These are phyloP conservation scores for Paecilomyces formosus DNA, from an alignment of 2,329 filamentous ascomycete genomes.

Conservation along the genomic window DNA sequence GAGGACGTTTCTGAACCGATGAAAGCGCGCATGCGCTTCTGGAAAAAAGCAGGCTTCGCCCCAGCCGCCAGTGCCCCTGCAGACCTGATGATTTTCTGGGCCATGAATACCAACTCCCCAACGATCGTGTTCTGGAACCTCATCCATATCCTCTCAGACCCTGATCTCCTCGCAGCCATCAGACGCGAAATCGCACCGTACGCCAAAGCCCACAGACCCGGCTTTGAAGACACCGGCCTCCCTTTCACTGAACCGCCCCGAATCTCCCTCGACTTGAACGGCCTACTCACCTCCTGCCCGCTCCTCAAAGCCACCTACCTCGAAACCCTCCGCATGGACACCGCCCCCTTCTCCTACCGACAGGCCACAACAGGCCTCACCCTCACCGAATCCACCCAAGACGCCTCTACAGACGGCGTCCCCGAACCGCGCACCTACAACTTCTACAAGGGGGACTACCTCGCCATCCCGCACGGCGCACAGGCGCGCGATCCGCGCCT, in stretches of 20 bases:
- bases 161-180: constrained; percentile 33
- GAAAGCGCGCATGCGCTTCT: constrained; percentile 33
- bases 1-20: constrained; percentile 43
- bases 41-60: constrained; percentile 30
- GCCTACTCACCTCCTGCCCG: constrained; percentile 37
- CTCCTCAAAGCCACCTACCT: constrained; percentile 40
- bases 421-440: constrained; percentile 29
- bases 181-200: constrained; percentile 39
- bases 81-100: constrained; percentile 49
- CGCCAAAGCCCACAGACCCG: constrained; percentile 30
- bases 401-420: constrained; percentile 22
- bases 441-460: constrained; percentile 34
- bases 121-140: constrained; percentile 47
- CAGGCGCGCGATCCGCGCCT: constrained; percentile 35
- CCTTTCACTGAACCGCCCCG: constrained; percentile 36
- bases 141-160: constrained; percentile 37
- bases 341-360: constrained; percentile 36
- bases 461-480: constrained; percentile 39
- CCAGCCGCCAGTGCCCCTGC: constrained; percentile 29
- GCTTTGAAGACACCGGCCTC: constrained; percentile 29
- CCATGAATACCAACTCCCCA: constrained; percentile 46
- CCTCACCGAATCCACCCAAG: constrained; percentile 31
- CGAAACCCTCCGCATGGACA: constrained; percentile 40
- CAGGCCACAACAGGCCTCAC: constrained; percentile 31
- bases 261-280: constrained; percentile 34